Evolutionary conservation across 345 rosid genomes (phyloP), one percentile per base, ranked within the genome.

Genomic region (Citropsis articulata): DNA sequence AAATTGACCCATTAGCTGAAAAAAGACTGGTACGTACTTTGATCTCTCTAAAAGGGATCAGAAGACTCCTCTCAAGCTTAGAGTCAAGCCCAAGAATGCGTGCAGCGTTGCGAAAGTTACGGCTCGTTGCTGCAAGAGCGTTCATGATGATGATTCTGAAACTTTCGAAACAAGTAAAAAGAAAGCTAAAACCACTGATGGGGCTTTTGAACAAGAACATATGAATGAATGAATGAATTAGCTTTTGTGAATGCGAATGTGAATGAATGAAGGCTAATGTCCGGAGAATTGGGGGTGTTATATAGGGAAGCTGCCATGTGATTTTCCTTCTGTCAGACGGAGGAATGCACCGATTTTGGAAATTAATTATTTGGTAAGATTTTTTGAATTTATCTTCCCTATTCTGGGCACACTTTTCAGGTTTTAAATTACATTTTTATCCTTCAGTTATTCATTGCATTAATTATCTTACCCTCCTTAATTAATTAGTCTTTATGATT

Each of bases 1-100:
- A 36, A 19, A 42, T 18, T 27, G 31, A 35, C 56, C 45, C 12
- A 42, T 30, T 16, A n/a, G n/a, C n/a, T 21, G 19, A 16, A 64
- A 64, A 45, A 5, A 24, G 31, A n/a, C 18, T 4, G 50, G 53
- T 14, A 89, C 57, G 53, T 8, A 90, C 98, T 94, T 96, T 96
- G 92, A 96, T 90, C 87, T 94, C 99, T 78, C 99, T 86, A 42
- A 91, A 92, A 14, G 99, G 99, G 89, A 96, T 92, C 87, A 94
- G 75, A 75, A 96, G 98, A 83, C 95, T 90, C 83, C 19, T 89
- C 69, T 94, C 97, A 62, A 96, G 85, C 86, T 94, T 94, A 9
- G 99, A 91, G 86, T 96, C 99, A 82, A 96, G 77, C 0, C 98
- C 99, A 60, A 96, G 90, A 82, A 96, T 87, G 53, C 98, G 85